These are phyloP conservation scores for Macrolepiota albuminosa DNA, from an alignment of 768 basidiomycete genomes.

Conservation along the genomic window DNA sequence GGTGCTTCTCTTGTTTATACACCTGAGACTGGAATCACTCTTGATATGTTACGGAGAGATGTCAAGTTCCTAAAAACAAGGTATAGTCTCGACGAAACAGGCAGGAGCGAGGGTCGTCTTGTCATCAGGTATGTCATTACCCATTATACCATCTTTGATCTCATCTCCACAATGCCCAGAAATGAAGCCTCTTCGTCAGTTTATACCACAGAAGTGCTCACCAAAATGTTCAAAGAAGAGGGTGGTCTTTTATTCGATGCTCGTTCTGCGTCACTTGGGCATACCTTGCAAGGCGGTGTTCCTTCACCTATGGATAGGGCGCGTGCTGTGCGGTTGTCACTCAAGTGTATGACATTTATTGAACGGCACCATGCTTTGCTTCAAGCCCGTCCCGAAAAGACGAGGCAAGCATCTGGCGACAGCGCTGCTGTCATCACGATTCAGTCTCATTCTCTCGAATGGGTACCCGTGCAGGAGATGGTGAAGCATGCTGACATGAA, in stretches of 20 bases:
- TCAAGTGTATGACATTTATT: conserved; percentile 93
- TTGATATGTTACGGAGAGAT: conserved; percentile 77
- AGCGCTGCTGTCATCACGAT: conserved; percentile 90
- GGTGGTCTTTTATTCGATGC: conserved; percentile 91
- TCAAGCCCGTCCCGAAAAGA: conserved; percentile 43
- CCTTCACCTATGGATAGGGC: conserved; percentile 94
- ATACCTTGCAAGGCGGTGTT: conserved; percentile 93
- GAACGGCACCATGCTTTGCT: conserved; percentile 70
- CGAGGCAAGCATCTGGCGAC: conserved; percentile 52
- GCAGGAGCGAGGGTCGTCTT: conserved; percentile 88
- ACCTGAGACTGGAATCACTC: conserved; percentile 83
- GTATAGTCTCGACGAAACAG: conserved; percentile 81
- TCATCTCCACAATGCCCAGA: conserved; percentile 32
- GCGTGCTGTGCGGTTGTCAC: conserved; percentile 82
- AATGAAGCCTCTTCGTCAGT: conserved; percentile 84
- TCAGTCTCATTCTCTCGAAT: conserved; percentile 72
- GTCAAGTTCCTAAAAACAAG: conserved; percentile 85
- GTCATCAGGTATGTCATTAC: conserved; percentile 71
- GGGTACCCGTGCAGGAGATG: conserved; percentile 85
- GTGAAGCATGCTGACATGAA: conserved; percentile 85
- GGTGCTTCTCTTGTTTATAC: conserved; percentile 94
- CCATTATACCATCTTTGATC: neutral
- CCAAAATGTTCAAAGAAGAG: conserved; percentile 93
- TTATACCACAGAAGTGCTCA: conserved; percentile 89
- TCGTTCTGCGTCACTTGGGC: conserved; percentile 92